Evolutionary conservation across 2,329 filamentous ascomycete species (phyloP).

Genomic region (Colletotrichum sp.): DNA sequence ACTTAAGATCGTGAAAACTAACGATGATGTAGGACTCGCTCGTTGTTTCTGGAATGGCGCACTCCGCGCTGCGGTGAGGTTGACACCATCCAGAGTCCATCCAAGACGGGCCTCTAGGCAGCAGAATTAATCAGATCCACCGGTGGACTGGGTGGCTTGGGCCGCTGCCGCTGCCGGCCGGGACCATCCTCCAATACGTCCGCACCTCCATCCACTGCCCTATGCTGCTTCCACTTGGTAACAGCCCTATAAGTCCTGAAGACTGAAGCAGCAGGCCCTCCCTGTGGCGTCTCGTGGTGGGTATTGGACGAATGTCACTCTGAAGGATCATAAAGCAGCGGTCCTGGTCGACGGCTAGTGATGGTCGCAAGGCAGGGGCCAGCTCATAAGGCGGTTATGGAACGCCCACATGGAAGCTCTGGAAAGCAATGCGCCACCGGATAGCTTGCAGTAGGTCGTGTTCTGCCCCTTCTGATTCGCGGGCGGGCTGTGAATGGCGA

Average conservation of each 20-base stretch:
- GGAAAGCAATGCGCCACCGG: neutral
- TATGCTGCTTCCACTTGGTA: neutral
- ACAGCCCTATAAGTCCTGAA: neutral
- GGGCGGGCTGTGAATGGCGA: neutral
- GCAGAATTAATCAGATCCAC: constrained; percentile 9
- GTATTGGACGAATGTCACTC: neutral
- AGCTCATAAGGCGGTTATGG: neutral
- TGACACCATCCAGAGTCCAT: neutral
- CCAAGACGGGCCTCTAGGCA: constrained; percentile 2
- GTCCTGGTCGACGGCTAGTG: neutral
- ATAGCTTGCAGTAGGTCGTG: neutral
- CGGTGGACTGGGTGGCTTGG: neutral
- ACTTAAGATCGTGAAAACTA: neutral
- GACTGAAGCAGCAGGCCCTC: neutral
- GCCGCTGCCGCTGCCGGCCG: constrained; percentile 9
- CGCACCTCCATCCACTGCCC: neutral
- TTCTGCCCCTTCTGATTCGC: neutral
- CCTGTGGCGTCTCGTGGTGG: neutral
- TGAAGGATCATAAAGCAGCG: constrained; percentile 8
- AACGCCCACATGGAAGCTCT: constrained; percentile 5
- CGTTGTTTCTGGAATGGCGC: neutral
- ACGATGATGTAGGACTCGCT: neutral
- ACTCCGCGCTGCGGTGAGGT: neutral
- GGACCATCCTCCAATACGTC: neutral
- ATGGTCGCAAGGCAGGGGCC: neutral